Base-by-base conservation (phyloP, 2,329 filamentous ascomycete species). In the Botrytis sinoallii region DNA sequence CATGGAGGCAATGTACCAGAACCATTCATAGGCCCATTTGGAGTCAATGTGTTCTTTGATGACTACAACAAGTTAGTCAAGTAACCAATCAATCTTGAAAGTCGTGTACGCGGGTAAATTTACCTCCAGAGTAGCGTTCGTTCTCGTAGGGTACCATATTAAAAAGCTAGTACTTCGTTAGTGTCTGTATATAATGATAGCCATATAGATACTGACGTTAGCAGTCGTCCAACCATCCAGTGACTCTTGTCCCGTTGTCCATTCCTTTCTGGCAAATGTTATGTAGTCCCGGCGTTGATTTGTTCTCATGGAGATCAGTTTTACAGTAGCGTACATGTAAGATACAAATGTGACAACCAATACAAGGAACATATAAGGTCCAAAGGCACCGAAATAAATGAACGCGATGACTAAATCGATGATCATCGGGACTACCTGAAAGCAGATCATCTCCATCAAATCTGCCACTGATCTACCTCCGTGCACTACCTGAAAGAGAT, bases 401-500 rank as follows among this genome's bases (percentile, higher is more conserved):
- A 91, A 86, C 0, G 90, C 90, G 35, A 92, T 82, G 25, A 86
- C 77, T 14, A 92, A 81, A 79, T 93, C 91, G 25, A 89, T 80
- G 4, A 91, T 79, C 75, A 90, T 90, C 0, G 91, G 91, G 0
- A 86, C 79, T 29, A 92, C 83, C 25, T 88, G 84, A 74, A 92
- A 89, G 3, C 89, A 81, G 6, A 90, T 82, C 57, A 86, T 86
- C 63, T 91, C 87, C 18, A 92, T 82, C 3, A 93, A 81, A 55
- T 87, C 84, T 60, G 88, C 87, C 20, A 93, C 82, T 3, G 88
- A 86, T 59, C 86, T 84, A 0, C 89, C 91, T 77, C 91, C 90
- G 69, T 87, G 85, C n/a, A 93, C 86, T 4, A 89, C 87, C 75
- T 89, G 87, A 80, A 90, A 88, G 0, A 93, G 84, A 75, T 91